Evolutionary conservation across 2,329 filamentous ascomycete genomes (phyloP).

Genomic region (Colletotrichum australisinense): DNA sequence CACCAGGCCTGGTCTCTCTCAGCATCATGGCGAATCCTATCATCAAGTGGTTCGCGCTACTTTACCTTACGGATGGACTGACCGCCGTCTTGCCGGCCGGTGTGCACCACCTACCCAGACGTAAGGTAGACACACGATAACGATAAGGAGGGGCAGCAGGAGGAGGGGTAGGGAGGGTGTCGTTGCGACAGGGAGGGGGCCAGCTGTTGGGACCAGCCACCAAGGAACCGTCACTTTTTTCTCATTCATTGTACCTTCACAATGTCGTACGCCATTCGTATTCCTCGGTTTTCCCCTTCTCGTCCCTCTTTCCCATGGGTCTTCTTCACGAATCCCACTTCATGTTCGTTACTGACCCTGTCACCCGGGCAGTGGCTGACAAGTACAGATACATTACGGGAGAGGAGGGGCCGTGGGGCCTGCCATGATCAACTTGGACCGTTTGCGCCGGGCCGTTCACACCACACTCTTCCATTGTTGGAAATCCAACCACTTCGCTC

Average conservation of each 20-base stretch:
- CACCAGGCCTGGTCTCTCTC: not conserved
- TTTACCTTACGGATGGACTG: not conserved
- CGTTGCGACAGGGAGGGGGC: not conserved
- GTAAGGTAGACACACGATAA: not conserved
- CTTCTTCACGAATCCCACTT: not conserved
- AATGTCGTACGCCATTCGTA: not conserved
- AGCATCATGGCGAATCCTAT: not conserved
- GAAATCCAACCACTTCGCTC: conserved; percentile 15
- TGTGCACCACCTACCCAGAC: not conserved
- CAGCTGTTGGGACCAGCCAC: not conserved
- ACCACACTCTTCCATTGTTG: not conserved
- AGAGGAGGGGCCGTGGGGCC: not conserved
- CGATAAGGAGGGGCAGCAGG: not conserved
- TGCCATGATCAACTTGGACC: conserved; percentile 6
- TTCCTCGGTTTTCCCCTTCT: not conserved
- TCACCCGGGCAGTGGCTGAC: conserved; percentile 1
- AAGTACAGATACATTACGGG: not conserved
- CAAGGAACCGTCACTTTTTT: not conserved
- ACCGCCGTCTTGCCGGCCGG: conserved; percentile 24
- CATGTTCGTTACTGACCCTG: not conserved
- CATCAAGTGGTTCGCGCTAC: not conserved
- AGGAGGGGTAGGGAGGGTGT: not conserved
- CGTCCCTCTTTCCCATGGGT: not conserved
- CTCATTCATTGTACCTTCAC: not conserved
- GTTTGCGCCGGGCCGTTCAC: conserved; percentile 19